These are phyloP conservation scores for Lizonia empirigonia DNA, from an alignment of 2,329 filamentous ascomycete species.

Conservation along the genomic window DNA sequence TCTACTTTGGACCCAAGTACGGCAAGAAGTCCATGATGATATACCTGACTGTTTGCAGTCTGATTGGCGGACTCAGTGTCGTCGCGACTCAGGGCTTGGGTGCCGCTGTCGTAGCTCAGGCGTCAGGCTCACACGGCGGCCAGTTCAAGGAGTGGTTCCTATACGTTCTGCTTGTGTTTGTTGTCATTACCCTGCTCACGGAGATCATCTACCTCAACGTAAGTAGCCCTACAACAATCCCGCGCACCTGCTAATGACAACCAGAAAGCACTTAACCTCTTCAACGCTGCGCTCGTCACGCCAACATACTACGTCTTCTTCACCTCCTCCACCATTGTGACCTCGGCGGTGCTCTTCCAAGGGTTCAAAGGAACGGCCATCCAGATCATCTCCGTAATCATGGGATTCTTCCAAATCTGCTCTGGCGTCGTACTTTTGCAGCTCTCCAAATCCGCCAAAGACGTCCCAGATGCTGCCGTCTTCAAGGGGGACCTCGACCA, in stretches of 20 bases:
- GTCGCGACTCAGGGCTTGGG: constrained; percentile 94
- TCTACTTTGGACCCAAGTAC: constrained; percentile 84
- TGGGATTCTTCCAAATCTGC: constrained; percentile 94
- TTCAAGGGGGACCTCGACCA: constrained; percentile 94
- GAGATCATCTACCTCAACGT: constrained; percentile 97
- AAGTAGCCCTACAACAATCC: constrained; percentile 54
- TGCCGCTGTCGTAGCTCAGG: constrained; percentile 86
- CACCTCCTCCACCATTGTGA: constrained; percentile 92
- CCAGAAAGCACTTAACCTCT: constrained; percentile 97
- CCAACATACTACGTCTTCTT: constrained; percentile 99
- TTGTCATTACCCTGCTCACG: constrained; percentile 83
- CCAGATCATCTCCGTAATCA: constrained; percentile 84
- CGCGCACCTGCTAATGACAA: constrained; percentile 38
- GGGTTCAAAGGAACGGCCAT: constrained; percentile 87
- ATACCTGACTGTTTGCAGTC: constrained; percentile 93
- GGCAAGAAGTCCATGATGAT: constrained; percentile 98
- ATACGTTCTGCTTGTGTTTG: constrained; percentile 89
- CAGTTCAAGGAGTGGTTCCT: constrained; percentile 99
- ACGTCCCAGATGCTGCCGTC: constrained; percentile 90
- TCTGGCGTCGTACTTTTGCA: constrained; percentile 90
- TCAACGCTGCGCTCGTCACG: constrained; percentile 95
- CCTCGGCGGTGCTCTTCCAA: constrained; percentile 87
- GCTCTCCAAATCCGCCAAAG: constrained; percentile 97
- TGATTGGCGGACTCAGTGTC: constrained; percentile 91
- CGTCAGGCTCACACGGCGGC: constrained; percentile 67